Conservation (phyloP, 2,329 filamentous ascomycete species). For the Xylaria sp. region DNA sequence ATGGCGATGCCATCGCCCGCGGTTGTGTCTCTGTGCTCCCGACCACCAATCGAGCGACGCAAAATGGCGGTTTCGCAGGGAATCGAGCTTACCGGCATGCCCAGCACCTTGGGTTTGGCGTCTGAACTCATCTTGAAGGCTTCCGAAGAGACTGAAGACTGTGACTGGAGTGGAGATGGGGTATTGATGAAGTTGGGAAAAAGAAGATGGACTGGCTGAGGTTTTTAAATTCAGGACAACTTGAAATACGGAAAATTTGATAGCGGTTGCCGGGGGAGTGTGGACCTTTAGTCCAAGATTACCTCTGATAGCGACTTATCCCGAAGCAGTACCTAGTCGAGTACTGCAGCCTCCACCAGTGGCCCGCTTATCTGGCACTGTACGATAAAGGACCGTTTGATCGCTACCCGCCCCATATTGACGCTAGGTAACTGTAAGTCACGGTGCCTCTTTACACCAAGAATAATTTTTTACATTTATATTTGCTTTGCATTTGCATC, state of each 20-base stretch:
- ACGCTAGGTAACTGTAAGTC: not conserved
- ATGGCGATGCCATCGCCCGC: constrained; percentile 29
- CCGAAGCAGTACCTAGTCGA: constrained; percentile 6
- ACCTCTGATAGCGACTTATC: constrained; percentile 21
- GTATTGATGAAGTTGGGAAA: constrained; percentile 68
- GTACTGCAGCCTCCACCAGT: not conserved
- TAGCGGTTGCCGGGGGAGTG: constrained; percentile 15
- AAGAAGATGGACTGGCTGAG: constrained; percentile 18
- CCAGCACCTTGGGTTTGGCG: constrained; percentile 69
- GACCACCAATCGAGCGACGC: constrained; percentile 36
- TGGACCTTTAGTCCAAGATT: constrained; percentile 12
- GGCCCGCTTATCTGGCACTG: constrained; percentile 1
- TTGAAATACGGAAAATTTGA: constrained; percentile 18
- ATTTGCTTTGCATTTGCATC: not conserved
- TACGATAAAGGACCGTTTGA: not conserved
- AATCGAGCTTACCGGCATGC: constrained; percentile 67
- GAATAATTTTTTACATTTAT: not conserved
- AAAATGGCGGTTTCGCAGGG: constrained; percentile 31
- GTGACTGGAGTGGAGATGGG: constrained; percentile 48
- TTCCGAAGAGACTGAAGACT: constrained; percentile 55
- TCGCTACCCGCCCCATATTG: not conserved
- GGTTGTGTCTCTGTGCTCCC: constrained; percentile 39
- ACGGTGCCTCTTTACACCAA: not conserved
- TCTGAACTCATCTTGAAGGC: constrained; percentile 63
- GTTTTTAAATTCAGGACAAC: constrained; percentile 20